phyloP scores from a whole-genome alignment of 2,329 filamentous ascomycete species.

The Metarhizium sp. region DNA sequence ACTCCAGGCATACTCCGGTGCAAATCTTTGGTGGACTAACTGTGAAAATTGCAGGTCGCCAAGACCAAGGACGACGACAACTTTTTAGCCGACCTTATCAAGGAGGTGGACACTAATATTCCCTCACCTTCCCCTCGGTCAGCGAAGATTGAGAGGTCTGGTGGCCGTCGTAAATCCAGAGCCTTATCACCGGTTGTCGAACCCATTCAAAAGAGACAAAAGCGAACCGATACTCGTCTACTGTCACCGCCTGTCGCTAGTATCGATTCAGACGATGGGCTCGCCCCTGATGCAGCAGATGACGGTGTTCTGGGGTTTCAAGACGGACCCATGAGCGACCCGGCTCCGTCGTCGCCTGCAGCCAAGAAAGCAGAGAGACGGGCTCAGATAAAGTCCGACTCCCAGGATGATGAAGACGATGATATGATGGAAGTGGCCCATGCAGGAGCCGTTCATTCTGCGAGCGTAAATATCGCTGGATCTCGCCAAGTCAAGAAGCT shows the following conservation, averaged over 20 bases:
- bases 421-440: constrained; percentile 84
- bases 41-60: constrained; percentile 40
- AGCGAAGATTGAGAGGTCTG: constrained; percentile 58
- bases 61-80: constrained; percentile 82
- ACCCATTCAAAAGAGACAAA: constrained; percentile 46
- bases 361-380: constrained; percentile 70
- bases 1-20: background rate
- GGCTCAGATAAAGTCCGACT: constrained; percentile 38
- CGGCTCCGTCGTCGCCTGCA: constrained; percentile 77
- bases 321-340: constrained; percentile 73
- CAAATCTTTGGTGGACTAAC: constrained; percentile 1
- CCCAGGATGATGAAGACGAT: constrained; percentile 62
- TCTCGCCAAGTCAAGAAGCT: constrained; percentile 64
- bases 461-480: constrained; percentile 77
- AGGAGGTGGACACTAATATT: constrained; percentile 75
- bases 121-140: constrained; percentile 43
- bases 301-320: constrained; percentile 42
- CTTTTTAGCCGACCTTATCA: constrained; percentile 77
- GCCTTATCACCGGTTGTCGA: constrained; percentile 65
- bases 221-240: constrained; percentile 39
- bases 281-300: constrained; percentile 50
- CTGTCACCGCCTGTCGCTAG: constrained; percentile 32
- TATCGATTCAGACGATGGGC: constrained; percentile 46
- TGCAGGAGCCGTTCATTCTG: constrained; percentile 55
- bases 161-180: constrained; percentile 68